Percentiles rank a stretch among this genome's conserved stretches.
Conservation (phyloP, 768 basidiomycete species). For the Suillus americanus region DNA sequence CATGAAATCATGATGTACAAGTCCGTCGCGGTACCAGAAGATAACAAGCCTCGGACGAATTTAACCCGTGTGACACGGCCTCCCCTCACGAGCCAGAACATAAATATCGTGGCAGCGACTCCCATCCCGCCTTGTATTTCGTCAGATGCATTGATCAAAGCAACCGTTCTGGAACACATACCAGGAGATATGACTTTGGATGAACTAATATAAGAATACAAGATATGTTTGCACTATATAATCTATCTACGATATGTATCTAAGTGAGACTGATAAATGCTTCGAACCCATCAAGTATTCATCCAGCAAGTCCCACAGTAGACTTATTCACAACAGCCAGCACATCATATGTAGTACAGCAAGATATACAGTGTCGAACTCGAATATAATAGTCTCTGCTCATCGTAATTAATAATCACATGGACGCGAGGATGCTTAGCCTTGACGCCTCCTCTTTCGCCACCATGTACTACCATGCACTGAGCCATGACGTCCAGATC, state of each 20-base stretch:
- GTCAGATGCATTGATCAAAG: constrained; percentile 8
- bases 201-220: constrained; percentile 34
- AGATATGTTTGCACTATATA: constrained; percentile 3
- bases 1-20: constrained; percentile 62
- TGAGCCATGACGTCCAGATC: not conserved
- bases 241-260: constrained; percentile 17
- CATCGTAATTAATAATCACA: not conserved
- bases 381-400: not conserved
- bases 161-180: constrained; percentile 31
- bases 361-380: not conserved
- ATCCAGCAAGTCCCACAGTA: constrained; percentile 10
- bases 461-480: constrained; percentile 24
- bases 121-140: constrained; percentile 4
- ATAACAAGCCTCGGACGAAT: constrained; percentile 52
- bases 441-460: constrained; percentile 15
- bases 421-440: not conserved
- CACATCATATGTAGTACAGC: not conserved
- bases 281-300: not conserved
- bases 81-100: constrained; percentile 45
- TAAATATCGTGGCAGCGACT: constrained; percentile 24
- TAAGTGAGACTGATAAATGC: not conserved
- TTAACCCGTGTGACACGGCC: constrained; percentile 46
- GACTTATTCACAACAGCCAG: not conserved
- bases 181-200: constrained; percentile 54
- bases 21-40: constrained; percentile 49